These are phyloP conservation scores for Russula emetica DNA, from an alignment of 768 basidiomycete species.

Conservation along the genomic window DNA sequence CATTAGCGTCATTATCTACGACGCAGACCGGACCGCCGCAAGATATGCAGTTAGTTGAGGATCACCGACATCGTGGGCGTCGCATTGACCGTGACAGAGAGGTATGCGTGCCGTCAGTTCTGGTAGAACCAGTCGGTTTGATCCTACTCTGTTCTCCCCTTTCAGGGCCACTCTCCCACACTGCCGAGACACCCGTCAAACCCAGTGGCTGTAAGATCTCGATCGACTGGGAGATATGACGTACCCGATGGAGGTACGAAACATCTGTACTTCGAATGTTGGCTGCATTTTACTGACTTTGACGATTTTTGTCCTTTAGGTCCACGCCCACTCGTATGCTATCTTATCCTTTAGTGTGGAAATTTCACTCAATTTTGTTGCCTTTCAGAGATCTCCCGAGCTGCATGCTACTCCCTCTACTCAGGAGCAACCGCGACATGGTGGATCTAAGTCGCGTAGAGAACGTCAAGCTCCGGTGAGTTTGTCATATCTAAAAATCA, in stretches of 20 bases:
- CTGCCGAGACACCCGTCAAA: background rate
- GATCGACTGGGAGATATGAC: constrained; percentile 11
- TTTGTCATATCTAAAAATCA: background rate
- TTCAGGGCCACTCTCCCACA: constrained; percentile 6
- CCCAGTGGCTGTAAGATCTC: constrained; percentile 4
- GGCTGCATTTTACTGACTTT: background rate
- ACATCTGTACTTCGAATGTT: background rate
- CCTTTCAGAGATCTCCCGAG: constrained; percentile 17
- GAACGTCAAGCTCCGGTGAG: constrained; percentile 17
- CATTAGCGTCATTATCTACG: background rate
- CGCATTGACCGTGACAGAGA: constrained; percentile 13
- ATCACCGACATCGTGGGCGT: constrained; percentile 10
- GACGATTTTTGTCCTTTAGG: background rate
- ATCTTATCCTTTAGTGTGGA: background rate
- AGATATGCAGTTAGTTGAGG: constrained; percentile 5
- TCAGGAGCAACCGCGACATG: constrained; percentile 11
- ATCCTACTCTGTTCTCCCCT: background rate
- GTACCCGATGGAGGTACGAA: constrained; percentile 12
- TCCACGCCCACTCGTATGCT: constrained; percentile 10
- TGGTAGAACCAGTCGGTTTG: background rate
- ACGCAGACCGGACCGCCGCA: background rate
- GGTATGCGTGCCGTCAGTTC: background rate
- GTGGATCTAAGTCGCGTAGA: constrained; percentile 3
- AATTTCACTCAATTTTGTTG: background rate
- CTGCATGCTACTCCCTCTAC: background rate